Percentiles rank a stretch among this genome's conserved stretches.
phyloP scores from a whole-genome alignment of 768 basidiomycete genomes.

The Hemileccinum rubropunctum region DNA sequence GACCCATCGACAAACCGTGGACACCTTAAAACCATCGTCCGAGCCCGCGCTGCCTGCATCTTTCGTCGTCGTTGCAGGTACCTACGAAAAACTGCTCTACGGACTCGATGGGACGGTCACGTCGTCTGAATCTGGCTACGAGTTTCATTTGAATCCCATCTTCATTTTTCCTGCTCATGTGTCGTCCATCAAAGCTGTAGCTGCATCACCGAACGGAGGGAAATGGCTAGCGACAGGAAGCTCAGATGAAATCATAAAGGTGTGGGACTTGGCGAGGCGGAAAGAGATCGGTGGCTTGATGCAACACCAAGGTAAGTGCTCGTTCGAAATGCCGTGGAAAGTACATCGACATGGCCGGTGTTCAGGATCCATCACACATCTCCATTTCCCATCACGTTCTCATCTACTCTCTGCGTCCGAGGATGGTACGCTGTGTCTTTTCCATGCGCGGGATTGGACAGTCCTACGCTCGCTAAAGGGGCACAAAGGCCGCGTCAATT shows the following conservation, averaged over 20 bases:
- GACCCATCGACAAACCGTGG: background rate
- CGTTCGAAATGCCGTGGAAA: background rate
- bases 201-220: constrained; percentile 83
- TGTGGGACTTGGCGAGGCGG: constrained; percentile 89
- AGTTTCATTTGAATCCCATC: constrained; percentile 61
- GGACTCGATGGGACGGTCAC: constrained; percentile 71
- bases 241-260: constrained; percentile 94
- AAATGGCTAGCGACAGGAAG: constrained; percentile 97
- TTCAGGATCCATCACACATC: constrained; percentile 86
- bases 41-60: constrained; percentile 43
- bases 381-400: constrained; percentile 83
- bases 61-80: constrained; percentile 88
- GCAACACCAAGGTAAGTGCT: constrained; percentile 82
- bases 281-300: constrained; percentile 95
- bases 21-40: constrained; percentile 4
- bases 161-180: constrained; percentile 98
- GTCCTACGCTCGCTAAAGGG: constrained; percentile 86
- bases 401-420: constrained; percentile 91
- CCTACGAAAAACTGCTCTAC: constrained; percentile 95
- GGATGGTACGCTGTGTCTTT: constrained; percentile 87
- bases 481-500: constrained; percentile 91
- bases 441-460: constrained; percentile 92
- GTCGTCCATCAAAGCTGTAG: constrained; percentile 87
- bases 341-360: background rate
- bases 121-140: constrained; percentile 26